These are phyloP conservation scores for Debaryomyces udenii DNA, from an alignment of 1,139 yeast species.

Conservation along the genomic window DNA sequence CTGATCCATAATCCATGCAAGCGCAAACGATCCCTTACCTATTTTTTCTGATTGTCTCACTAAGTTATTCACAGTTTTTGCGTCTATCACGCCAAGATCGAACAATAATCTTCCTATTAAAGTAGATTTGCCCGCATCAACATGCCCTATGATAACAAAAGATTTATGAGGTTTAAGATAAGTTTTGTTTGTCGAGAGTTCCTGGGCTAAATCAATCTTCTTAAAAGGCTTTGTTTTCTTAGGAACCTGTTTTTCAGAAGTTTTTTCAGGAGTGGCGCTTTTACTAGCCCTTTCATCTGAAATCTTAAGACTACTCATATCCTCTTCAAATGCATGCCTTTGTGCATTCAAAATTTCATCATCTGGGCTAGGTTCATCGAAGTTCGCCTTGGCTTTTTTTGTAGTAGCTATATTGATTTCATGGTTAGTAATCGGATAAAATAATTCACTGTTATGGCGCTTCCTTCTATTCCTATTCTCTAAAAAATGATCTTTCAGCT, in stretches of 20 bases:
- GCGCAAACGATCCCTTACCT: constrained; percentile 92
- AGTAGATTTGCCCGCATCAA: constrained; percentile 97
- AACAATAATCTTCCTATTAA: constrained; percentile 85
- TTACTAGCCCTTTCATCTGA: constrained; percentile 15
- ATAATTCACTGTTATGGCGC: constrained; percentile 24
- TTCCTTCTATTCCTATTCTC: constrained; percentile 28
- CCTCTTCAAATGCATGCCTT: constrained; percentile 49
- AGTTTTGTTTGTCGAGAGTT: constrained; percentile 36
- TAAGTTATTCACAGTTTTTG: constrained; percentile 72
- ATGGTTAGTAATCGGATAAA: constrained; percentile 44
- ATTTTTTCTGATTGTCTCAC: constrained; percentile 77
- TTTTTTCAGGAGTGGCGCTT: constrained; percentile 6
- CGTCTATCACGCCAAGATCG: constrained; percentile 81
- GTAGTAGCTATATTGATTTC: constrained; percentile 49
- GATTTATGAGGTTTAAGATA: constrained; percentile 65
- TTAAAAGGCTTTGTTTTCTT: constrained; percentile 45
- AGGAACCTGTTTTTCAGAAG: constrained; percentile 13
- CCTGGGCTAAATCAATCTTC: constrained; percentile 42
- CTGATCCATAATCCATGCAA: constrained; percentile 98
- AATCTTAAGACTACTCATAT: constrained; percentile 34
- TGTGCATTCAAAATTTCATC: constrained; percentile 70
- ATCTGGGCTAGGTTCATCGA: constrained; percentile 80
- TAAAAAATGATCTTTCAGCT: constrained; percentile 10
- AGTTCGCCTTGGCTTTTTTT: constrained; percentile 56
- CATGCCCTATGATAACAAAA: constrained; percentile 92